These are phyloP conservation scores for Pyrenochaeta sp. DNA, from an alignment of 2,329 filamentous ascomycete species.

Conservation along the genomic window DNA sequence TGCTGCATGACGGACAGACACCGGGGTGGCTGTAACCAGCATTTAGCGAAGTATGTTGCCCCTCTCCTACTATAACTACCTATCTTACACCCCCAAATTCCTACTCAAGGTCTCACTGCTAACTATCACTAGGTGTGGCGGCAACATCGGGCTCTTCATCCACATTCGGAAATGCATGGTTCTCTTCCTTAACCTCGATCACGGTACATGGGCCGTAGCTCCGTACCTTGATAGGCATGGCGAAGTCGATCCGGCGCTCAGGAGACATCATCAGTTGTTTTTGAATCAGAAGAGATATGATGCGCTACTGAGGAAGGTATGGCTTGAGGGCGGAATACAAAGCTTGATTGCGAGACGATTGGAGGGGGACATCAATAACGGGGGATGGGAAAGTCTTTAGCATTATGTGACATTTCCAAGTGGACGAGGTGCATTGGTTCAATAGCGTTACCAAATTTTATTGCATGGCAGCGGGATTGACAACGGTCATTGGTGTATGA, in stretches of 20 bases:
- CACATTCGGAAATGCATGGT: slow-evolving; percentile 96
- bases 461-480: no score
- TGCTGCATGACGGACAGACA: slow-evolving; percentile 79
- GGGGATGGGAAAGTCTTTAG: slow-evolving; percentile 85
- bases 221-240: slow-evolving; percentile 97
- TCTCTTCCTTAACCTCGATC: slow-evolving; percentile 81
- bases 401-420: neutral
- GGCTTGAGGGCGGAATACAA: slow-evolving; percentile 86
- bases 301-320: slow-evolving; percentile 81
- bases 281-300: slow-evolving; percentile 96
- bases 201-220: slow-evolving; percentile 84
- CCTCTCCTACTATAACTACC: slow-evolving; percentile 9
- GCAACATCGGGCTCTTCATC: slow-evolving; percentile 90
- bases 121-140: slow-evolving; percentile 72
- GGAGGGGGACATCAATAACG: slow-evolving; percentile 95
- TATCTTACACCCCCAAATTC: neutral
- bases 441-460: no score
- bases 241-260: slow-evolving; percentile 90
- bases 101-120: neutral
- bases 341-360: slow-evolving; percentile 88
- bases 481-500: no score
- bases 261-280: slow-evolving; percentile 85
- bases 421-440: no score
- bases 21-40: slow-evolving; percentile 77
- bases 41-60: slow-evolving; percentile 78